phyloP scores from a whole-genome alignment of 2,329 filamentous ascomycete species.

The Periconia digitata region DNA sequence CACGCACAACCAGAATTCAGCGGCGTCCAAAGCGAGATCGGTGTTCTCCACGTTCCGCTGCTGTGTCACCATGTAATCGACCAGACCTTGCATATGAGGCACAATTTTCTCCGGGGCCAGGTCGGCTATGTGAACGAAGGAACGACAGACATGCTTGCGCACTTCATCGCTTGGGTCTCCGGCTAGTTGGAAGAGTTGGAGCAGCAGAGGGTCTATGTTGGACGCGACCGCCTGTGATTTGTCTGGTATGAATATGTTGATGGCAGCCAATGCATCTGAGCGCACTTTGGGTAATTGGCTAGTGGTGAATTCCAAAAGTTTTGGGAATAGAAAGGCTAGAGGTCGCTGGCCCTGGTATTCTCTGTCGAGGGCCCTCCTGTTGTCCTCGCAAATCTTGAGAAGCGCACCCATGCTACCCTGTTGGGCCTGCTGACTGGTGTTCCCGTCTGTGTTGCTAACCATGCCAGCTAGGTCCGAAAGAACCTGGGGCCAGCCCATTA shows the following conservation, averaged over 20 bases:
- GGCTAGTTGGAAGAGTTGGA: slow-evolving; percentile 79
- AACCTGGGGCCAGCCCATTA: slow-evolving; percentile 89
- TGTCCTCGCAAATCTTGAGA: slow-evolving; percentile 96
- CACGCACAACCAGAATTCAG: slow-evolving; percentile 95
- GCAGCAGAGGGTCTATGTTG: slow-evolving; percentile 78
- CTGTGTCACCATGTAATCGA: slow-evolving; percentile 90
- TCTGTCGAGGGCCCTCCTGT: slow-evolving; percentile 79
- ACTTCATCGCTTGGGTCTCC: slow-evolving; percentile 79
- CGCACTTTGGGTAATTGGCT: slow-evolving; percentile 77
- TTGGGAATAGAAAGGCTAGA: slow-evolving; percentile 84
- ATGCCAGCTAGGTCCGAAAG: slow-evolving; percentile 79
- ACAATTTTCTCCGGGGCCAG: slow-evolving; percentile 86
- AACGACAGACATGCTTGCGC: slow-evolving; percentile 86
- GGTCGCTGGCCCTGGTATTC: slow-evolving; percentile 88
- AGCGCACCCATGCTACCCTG: slow-evolving; percentile 93
- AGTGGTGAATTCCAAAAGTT: slow-evolving; percentile 83
- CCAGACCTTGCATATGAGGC: slow-evolving; percentile 82
- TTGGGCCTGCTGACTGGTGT: slow-evolving; percentile 70
- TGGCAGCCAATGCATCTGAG: slow-evolving; percentile 74
- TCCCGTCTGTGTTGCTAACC: slow-evolving; percentile 71
- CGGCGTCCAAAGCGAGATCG: slow-evolving; percentile 88
- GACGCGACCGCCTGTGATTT: slow-evolving; percentile 80
- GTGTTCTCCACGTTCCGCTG: slow-evolving; percentile 81
- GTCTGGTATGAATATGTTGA: slow-evolving; percentile 89
- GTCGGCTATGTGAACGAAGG: slow-evolving; percentile 90